Evolutionary conservation across 306 rosid genomes (phyloP), one percentile per base, ranked within the genome.

Genomic region (Rosa multiflora): DNA sequence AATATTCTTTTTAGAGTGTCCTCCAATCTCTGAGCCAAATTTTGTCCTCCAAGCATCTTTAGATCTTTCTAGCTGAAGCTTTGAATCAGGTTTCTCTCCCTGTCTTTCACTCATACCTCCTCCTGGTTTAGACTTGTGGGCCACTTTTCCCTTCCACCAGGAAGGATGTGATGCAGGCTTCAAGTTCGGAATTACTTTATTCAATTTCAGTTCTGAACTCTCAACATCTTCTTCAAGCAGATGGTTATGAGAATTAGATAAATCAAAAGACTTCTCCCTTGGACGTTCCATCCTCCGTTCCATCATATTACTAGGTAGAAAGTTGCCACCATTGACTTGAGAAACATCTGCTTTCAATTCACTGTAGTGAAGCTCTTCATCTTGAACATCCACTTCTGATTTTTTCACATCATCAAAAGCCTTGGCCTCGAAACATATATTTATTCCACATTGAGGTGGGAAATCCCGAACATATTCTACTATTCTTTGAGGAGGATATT

Each of bases 391-490:
- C 6, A 18, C 17, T 51, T 14, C 20, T 51, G 55, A 8, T 4
- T 51, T 55, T 55, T 7, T 20, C 26, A 55, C 61, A 6, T 55
- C 10, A 18, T 20, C 26, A 20, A 18, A 55, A 55, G 1, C 61
- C 61, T 5, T 55, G 61, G 11, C 26, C 61, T 20, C 8, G 4
- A 55, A 3, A 55, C 10, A n/a, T 76, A 59, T 88, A 80, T 82
- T 86, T 74, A 81, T 86, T 75, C 98, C 97, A 71, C 98, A 94
- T 10, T 74, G 74, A 78, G 76, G 91, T 64, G 97, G 99, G 53
- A 88, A 91, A 75, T 86, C 83, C 76, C 97, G 86, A 67, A 82
- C 39, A 42, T 93, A 93, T 56, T 92, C 89, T 84, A 91, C 83
- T 52, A 1, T 52, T 52, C n/a, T 53, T 53, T 0, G 59, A 53